These are phyloP conservation scores for Gautieria morchelliformis DNA, from an alignment of 768 basidiomycete genomes.

Conservation along the genomic window DNA sequence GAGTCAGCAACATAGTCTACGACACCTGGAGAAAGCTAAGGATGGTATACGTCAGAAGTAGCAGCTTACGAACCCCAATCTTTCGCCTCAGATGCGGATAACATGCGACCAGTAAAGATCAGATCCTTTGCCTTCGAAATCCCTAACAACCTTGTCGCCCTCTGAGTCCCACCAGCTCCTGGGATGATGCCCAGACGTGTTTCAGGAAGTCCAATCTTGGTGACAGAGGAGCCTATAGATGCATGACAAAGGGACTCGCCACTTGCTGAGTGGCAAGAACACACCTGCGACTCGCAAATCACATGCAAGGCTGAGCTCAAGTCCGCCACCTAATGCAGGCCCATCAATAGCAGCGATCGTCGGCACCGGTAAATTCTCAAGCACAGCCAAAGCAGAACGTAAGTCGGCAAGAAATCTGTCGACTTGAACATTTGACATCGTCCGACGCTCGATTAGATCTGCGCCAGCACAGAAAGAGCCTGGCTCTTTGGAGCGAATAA, in stretches of 20 bases:
- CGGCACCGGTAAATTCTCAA: slow-evolving; percentile 80
- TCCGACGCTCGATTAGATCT: slow-evolving; percentile 76
- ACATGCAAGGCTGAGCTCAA: slow-evolving; percentile 81
- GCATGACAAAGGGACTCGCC: background rate
- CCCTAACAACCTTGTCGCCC: slow-evolving; percentile 69
- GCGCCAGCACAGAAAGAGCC: slow-evolving; percentile 89
- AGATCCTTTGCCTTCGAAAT: slow-evolving; percentile 75
- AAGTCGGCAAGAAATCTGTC: slow-evolving; percentile 70
- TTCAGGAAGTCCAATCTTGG: slow-evolving; percentile 85
- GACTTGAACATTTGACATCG: slow-evolving; percentile 70
- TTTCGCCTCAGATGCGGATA: slow-evolving; percentile 59
- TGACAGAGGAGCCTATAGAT: slow-evolving; percentile 46
- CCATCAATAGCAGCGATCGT: slow-evolving; percentile 92
- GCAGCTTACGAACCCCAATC: slow-evolving; percentile 46
- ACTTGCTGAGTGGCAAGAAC: background rate
- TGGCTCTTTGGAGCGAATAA: slow-evolving; percentile 70
- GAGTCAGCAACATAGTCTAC: slow-evolving; percentile 70
- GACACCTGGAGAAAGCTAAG: slow-evolving; percentile 41
- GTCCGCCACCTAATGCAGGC: slow-evolving; percentile 86
- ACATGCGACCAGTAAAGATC: slow-evolving; percentile 69
- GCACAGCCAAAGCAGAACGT: slow-evolving; percentile 55
- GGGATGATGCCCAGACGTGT: slow-evolving; percentile 74
- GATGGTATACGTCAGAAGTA: background rate
- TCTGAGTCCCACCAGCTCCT: slow-evolving; percentile 84
- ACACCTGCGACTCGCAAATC: slow-evolving; percentile 86